Conservation (phyloP, 192 early-diverging fungal genomes). For the Umbelopsis isabellina region DNA sequence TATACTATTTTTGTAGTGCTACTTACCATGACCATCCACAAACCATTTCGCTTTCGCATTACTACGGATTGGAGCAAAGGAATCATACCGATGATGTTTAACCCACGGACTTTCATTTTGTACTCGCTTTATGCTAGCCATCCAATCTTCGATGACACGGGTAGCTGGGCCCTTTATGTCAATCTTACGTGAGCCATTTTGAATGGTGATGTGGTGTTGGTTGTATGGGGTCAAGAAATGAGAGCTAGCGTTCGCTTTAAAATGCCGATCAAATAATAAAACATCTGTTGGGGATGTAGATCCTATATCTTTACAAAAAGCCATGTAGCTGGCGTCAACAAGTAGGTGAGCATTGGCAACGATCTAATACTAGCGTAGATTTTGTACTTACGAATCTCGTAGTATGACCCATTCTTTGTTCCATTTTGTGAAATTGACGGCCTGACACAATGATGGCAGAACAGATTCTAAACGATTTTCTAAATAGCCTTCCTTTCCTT, state of each 20-base stretch:
- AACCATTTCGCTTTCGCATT: conserved; percentile 74
- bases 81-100: conserved; percentile 65
- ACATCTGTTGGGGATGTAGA: conserved; percentile 49
- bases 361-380: neutral
- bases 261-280: conserved; percentile 53
- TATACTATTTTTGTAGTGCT: conserved; percentile 55
- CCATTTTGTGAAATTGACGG: conserved; percentile 45
- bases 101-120: conserved; percentile 66
- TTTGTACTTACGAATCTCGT: conserved; percentile 63
- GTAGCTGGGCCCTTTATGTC: conserved; percentile 70
- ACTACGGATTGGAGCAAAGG: conserved; percentile 77
- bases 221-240: conserved; percentile 33
- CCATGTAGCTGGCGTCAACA: conserved; percentile 44
- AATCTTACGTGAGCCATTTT: conserved; percentile 64
- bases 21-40: conserved; percentile 80
- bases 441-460: conserved; percentile 14
- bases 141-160: conserved; percentile 71
- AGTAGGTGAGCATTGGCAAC: neutral
- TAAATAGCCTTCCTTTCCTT: conserved; percentile 80
- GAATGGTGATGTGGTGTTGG: conserved; percentile 60
- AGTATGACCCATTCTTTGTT: conserved; percentile 71
- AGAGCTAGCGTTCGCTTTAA: conserved; percentile 28
- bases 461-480: conserved; percentile 60
- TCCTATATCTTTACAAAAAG: conserved; percentile 50
- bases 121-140: conserved; percentile 61